Conservation (phyloP, 2,329 filamentous ascomycete species). For the Ophiostoma pallidulum region DNA sequence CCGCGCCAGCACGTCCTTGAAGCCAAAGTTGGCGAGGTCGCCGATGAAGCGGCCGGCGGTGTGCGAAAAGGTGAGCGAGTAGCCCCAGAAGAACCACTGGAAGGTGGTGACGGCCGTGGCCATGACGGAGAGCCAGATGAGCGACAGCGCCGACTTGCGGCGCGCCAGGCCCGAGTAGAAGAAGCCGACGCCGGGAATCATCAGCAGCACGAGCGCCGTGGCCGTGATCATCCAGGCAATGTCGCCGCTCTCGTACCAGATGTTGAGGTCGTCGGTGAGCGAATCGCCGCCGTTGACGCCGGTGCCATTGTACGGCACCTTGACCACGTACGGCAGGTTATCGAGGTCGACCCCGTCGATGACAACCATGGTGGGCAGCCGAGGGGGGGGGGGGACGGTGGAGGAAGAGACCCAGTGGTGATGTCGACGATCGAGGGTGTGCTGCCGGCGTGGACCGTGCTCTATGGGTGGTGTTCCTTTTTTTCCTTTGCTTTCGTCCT, state of each 20-base stretch:
- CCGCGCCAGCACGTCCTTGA: slow-evolving; percentile 62
- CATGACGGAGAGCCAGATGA: slow-evolving; percentile 90
- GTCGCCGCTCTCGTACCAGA: slow-evolving; percentile 50
- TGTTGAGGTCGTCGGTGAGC: slow-evolving; percentile 58
- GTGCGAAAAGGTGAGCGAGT: slow-evolving; percentile 74
- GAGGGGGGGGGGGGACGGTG: not conserved
- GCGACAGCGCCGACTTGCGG: slow-evolving; percentile 77
- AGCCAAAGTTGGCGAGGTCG: slow-evolving; percentile 68
- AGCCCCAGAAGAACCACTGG: slow-evolving; percentile 95
- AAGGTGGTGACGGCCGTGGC: slow-evolving; percentile 73
- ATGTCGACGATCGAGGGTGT: too few species aligned
- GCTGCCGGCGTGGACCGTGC: not conserved
- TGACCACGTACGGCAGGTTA: slow-evolving; percentile 33
- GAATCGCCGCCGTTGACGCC: slow-evolving; percentile 58
- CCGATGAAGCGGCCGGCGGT: slow-evolving; percentile 67
- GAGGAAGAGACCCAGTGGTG: not conserved
- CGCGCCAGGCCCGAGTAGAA: slow-evolving; percentile 89
- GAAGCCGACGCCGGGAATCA: slow-evolving; percentile 78
- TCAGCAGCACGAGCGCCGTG: slow-evolving; percentile 8
- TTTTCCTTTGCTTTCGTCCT: too few species aligned
- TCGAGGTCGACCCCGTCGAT: slow-evolving; percentile 34
- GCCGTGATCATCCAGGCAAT: slow-evolving; percentile 4
- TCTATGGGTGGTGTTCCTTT: too few species aligned
- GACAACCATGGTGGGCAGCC: slow-evolving; percentile 22
- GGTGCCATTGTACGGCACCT: slow-evolving; percentile 56